Base-by-base conservation (phyloP, 2,329 filamentous ascomycete genomes). In the Purpureocillium lavendulum region DNA sequence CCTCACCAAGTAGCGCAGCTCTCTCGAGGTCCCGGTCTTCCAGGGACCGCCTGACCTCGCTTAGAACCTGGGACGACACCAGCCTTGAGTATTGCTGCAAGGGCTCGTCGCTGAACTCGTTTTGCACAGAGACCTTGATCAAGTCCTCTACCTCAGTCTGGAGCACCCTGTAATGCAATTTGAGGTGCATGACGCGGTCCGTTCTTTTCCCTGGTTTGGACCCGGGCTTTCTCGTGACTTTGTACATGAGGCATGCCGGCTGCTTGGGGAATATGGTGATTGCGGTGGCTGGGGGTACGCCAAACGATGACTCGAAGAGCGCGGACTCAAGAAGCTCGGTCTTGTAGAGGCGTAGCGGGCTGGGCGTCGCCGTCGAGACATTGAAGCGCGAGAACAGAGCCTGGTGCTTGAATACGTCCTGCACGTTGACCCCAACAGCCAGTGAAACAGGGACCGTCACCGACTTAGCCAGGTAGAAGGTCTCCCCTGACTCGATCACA, bases 351-450 rank as follows among this genome's bases (percentile, higher is more conserved):
- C 84, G 75, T 9, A 97, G 60, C 0, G 92, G 92, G 24, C 82
- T 80, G 17, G 75, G 59, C 40, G 73, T 86, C 1, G 87, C 83
- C 0, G 89, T 88, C 11, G 87, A 88, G 38, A 98, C 82, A 12
- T 86, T 94, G 58, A 98, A 98, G 9, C 83, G 82, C 0, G 89
- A 96, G 54, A 92, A 92, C 0, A 97, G 70, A 0, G 78, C 73
- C 7, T 80, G 67, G 46, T 87, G 79, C 56, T 95, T 94, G 68
- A 97, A 97, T 21, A 94, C 78, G 51, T 98, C 92, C 53, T 97
- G 89, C 6, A 98, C 92, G 48, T 97, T 97, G 45, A 98, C 92
- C 3, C 90, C 89, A 4, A 98, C 71, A 0, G 87, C 86, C 4
- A 98, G 69, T 1, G 84, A 75, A 2, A 92, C 82, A 3, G 81